A percentile compares a stretch with the other conserved stretches of the same genome.
Evolutionary conservation across 108 stramenopile genomes (phyloP).

Genomic region (Pseudonitzschia pungens): DNA sequence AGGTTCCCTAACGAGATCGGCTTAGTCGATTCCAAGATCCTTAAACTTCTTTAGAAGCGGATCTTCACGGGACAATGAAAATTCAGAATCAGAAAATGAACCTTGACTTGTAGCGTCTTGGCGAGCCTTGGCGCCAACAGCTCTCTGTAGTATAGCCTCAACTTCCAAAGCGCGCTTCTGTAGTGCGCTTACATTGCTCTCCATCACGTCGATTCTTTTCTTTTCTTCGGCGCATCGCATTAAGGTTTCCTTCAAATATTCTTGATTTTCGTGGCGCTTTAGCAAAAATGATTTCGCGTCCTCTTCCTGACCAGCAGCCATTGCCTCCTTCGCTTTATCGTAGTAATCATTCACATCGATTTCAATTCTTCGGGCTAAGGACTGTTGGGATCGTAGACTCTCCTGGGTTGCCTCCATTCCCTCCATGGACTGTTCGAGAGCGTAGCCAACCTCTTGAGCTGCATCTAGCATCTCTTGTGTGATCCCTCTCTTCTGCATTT

Average conservation of each 20-base stretch:
- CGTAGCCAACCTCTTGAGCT: slow-evolving; percentile 63
- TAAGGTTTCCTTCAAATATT: slow-evolving; percentile 64
- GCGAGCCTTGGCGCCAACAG: slow-evolving; percentile 63
- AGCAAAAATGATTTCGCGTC: slow-evolving; percentile 60
- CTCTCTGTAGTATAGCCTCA: slow-evolving; percentile 61
- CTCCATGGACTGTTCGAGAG: slow-evolving; percentile 61
- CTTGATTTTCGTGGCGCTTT: slow-evolving; percentile 55
- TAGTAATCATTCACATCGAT: slow-evolving; percentile 51
- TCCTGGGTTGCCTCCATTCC: slow-evolving; percentile 62
- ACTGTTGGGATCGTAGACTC: slow-evolving; percentile 68
- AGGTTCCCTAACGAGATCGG: no score
- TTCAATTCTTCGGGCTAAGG: slow-evolving; percentile 59
- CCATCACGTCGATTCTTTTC: slow-evolving; percentile 57
- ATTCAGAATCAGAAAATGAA: slow-evolving; percentile 14
- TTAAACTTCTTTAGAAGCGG: slow-evolving; percentile 75
- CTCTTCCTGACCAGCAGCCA: slow-evolving; percentile 58
- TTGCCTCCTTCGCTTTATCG: slow-evolving; percentile 69
- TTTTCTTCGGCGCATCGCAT: slow-evolving; percentile 62
- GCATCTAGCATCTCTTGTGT: slow-evolving; percentile 75
- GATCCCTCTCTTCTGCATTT: slow-evolving; percentile 74
- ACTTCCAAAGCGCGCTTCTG: slow-evolving; percentile 74
- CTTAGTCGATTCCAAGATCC: slow-evolving; percentile 70
- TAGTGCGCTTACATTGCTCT: slow-evolving; percentile 64
- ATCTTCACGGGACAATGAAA: slow-evolving; percentile 65
- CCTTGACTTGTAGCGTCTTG: slow-evolving; percentile 29